These are phyloP conservation scores for Pelargonium myrrhifolium DNA, from an alignment of 441 rosid species.

Conservation along the genomic window DNA sequence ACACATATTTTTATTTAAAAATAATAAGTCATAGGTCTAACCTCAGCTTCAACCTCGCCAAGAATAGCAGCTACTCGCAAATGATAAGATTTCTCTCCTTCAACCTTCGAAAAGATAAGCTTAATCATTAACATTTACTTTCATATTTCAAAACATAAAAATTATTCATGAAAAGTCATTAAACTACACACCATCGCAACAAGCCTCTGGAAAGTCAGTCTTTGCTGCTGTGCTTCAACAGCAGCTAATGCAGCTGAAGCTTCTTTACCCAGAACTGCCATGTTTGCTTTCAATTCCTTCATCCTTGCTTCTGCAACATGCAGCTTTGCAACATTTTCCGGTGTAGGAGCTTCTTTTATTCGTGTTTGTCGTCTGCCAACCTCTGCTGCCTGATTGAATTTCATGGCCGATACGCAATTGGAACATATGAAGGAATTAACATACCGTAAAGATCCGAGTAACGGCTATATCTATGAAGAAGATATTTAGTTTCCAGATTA, in stretches of 20 bases:
- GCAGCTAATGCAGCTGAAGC: slow-evolving; percentile 88
- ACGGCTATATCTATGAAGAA: background rate
- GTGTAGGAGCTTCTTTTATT: slow-evolving; percentile 66
- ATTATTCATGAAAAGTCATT: slow-evolving; percentile 6
- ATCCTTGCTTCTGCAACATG: slow-evolving; percentile 74
- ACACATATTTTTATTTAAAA: slow-evolving; percentile 5
- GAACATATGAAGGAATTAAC: slow-evolving; percentile 14
- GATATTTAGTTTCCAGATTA: slow-evolving; percentile 21
- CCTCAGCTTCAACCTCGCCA: slow-evolving; percentile 95
- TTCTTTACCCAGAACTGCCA: slow-evolving; percentile 94
- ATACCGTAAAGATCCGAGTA: slow-evolving; percentile 11
- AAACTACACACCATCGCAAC: slow-evolving; percentile 57
- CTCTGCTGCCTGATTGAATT: slow-evolving; percentile 58
- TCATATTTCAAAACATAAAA: slow-evolving; percentile 15
- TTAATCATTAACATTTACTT: slow-evolving; percentile 9
- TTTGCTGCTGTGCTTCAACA: slow-evolving; percentile 82
- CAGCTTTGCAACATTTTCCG: slow-evolving; percentile 81
- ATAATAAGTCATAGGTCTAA: slow-evolving; percentile 27
- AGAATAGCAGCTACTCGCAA: slow-evolving; percentile 78
- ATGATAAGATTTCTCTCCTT: slow-evolving; percentile 82
- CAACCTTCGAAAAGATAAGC: slow-evolving; percentile 46
- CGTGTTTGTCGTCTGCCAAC: slow-evolving; percentile 64
- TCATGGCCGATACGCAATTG: slow-evolving; percentile 15
- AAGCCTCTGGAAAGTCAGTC: slow-evolving; percentile 83
- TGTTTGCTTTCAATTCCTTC: slow-evolving; percentile 78